Evolutionary conservation across 2,329 filamentous ascomycete genomes (phyloP), one percentile per base, ranked within the genome.

Genomic region (Penicillium verrucosum): DNA sequence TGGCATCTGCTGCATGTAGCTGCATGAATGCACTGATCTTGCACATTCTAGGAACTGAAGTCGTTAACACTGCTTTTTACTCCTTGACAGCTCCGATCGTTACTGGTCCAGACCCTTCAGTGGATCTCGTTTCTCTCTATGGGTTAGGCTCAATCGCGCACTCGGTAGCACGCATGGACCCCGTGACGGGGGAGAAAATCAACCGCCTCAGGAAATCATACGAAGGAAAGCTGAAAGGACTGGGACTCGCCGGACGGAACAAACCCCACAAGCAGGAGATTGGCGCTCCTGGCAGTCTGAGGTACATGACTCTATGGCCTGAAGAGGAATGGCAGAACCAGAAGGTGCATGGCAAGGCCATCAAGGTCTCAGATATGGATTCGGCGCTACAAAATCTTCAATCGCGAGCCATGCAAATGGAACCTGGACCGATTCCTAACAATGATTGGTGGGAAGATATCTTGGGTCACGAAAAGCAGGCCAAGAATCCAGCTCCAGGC

Each of bases 131-230:
- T 59, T 78, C 79, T 50, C 76, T 85, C 55, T 87, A 85, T 73
- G 77, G 79, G 53, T 73, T 87, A 58, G 77, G 81, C 60, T 70
- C 76, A 36, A 76, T 87, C 53, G 82, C 84, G 59, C 77, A 78
- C 62, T 83, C 80, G 52, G 84, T 87, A 60, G 83, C 81, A 57
- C 77, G 85, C 52, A 79, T 76, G 48, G 83, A 88, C 68, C 82
- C 83, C 16, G 70, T 78, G 21, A 86, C 83, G n/a, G 84, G 84
- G 58, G 84, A 86, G 67, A 88, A 88, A 74, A 80, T 80, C 59
- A 86, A 87, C 72, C 82, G 83, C 68, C 75, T 88, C 41, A 77
- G 85, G 58, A 81, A 81, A 61, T 80, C 78, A 4, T 81, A 81
- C 59, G 79, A 81, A 65, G 78, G 78, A 41, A 79, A 81, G 62